phyloP scores from a whole-genome alignment of 805 yeast species.

The Saccharomyces kudriavzevii region DNA sequence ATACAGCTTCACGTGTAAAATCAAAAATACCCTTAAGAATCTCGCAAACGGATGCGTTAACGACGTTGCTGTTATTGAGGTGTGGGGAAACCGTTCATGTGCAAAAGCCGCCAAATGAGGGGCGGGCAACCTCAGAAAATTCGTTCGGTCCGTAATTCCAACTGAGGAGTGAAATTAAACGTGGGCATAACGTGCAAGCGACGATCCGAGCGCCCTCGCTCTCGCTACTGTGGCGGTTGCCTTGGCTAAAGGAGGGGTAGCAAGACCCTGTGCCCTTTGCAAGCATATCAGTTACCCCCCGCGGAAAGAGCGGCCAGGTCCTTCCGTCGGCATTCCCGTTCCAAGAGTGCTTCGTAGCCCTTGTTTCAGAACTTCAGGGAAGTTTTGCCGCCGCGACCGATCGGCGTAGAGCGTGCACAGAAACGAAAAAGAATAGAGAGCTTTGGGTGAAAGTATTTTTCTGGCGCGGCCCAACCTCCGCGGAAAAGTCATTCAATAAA shows the following conservation, averaged over 20 bases:
- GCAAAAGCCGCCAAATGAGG: not conserved
- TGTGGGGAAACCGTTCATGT: not conserved
- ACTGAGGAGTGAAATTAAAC: not conserved
- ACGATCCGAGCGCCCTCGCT: not conserved
- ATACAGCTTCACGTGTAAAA: not conserved
- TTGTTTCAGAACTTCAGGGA: not conserved
- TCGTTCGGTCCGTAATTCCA: not conserved
- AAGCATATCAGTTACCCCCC: not conserved
- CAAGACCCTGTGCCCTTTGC: not conserved
- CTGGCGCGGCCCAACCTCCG: not conserved
- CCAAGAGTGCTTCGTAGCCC: not conserved
- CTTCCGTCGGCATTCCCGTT: not conserved
- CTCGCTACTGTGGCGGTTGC: not conserved
- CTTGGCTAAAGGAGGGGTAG: not conserved
- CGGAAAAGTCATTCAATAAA: not conserved
- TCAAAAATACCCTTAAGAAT: not conserved
- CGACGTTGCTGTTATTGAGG: not conserved
- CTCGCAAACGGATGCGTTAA: not conserved
- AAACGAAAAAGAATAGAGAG: not conserved
- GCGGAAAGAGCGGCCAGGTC: not conserved
- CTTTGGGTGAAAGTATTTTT: not conserved
- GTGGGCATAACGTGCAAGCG: not conserved
- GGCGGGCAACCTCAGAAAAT: not conserved
- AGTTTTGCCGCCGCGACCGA: not conserved
- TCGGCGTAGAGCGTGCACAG: not conserved